Evolutionary conservation across 1,139 yeast genomes (phyloP), one percentile per base, ranked within the genome.

Genomic region (Diutina catenulata): DNA sequence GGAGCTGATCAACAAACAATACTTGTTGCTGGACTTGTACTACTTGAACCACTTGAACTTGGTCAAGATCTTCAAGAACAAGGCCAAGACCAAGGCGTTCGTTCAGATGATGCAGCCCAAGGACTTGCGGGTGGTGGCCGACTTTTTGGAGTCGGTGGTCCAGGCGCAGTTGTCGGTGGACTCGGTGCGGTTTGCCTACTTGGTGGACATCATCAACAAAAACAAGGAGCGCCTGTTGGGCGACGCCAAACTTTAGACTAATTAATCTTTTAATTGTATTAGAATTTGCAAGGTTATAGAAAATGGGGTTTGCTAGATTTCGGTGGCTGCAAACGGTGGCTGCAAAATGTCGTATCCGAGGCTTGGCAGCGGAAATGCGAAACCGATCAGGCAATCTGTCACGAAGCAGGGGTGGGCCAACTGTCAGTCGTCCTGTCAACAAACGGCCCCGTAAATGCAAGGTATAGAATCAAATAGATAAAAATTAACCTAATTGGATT

Each of bases 11-110:
- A 65, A 67, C 49, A 67, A 66, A 49, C 72, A 66, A 45, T 66
- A 67, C 45, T 55, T 67, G 41, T 53, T 67, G 33, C 57, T 65
- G 39, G 62, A 64, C 41, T 55, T 67, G 42, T 66, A 61, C 44
- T 66, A 63, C 44, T 53, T 66, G 44, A 51, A 61, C 45, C 56
- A 64, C 43, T 53, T 66, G 41, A 51, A 49, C 33, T 51, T 66
- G 42, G 53, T 66, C 28, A 49, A 52, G 37, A 64, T 67, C 24
- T 59, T 62, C 46, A 66, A 65, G 46, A 65, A 66, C 48, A 64
- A 64, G 50, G 53, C 67, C 11, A 62, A 61, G 42, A 66, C 70
- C 4, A 56, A 57, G 40, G 70, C 72, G 7, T 65, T 53, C 48
- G 71, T 66, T 19, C 52, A 56, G 38, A 53, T 64, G 25, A 46